A percentile compares a stretch with the other conserved stretches of the same genome.
These are phyloP conservation scores for Insectozyma bohioensis DNA, from an alignment of 1,139 yeast species.

Conservation along the genomic window DNA sequence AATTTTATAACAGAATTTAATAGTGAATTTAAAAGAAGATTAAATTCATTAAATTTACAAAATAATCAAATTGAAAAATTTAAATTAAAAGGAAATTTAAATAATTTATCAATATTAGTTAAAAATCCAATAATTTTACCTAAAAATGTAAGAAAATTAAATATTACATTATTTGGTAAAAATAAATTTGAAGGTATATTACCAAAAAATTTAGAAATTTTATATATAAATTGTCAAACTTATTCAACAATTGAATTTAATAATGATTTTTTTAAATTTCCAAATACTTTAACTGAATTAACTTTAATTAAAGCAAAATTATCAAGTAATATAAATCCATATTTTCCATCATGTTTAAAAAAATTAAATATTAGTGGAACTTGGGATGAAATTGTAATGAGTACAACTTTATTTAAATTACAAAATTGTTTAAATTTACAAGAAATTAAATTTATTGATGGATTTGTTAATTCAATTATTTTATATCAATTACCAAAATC, in stretches of 20 bases:
- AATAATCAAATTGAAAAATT: conserved; percentile 8
- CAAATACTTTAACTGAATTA: conserved; percentile 5
- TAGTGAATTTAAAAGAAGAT: no score
- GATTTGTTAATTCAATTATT: conserved; percentile 7
- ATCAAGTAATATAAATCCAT: background rate
- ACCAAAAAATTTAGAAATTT: conserved; percentile 8
- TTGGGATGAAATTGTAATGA: conserved; percentile 5
- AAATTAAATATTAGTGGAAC: conserved; percentile 6
- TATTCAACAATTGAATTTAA: conserved; percentile 5
- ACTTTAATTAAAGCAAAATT: conserved; percentile 6
- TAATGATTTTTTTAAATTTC: conserved; percentile 9
- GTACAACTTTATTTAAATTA: conserved; percentile 2
- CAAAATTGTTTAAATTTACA: conserved; percentile 3
- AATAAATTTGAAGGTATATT: conserved; percentile 3
- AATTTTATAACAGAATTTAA: conserved; percentile 8
- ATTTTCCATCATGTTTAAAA: conserved; percentile 6
- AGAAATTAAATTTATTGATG: conserved; percentile 7
- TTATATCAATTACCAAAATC: conserved; percentile 6
- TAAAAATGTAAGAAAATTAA: no score
- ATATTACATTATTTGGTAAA: no score
- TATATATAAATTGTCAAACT: conserved; percentile 10
- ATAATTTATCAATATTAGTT: no score
- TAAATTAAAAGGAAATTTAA: no score
- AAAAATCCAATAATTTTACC: no score
- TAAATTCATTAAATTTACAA: conserved; percentile 4